phyloP scores from a whole-genome alignment of 768 basidiomycete species.

The Hemileccinum impolitum region DNA sequence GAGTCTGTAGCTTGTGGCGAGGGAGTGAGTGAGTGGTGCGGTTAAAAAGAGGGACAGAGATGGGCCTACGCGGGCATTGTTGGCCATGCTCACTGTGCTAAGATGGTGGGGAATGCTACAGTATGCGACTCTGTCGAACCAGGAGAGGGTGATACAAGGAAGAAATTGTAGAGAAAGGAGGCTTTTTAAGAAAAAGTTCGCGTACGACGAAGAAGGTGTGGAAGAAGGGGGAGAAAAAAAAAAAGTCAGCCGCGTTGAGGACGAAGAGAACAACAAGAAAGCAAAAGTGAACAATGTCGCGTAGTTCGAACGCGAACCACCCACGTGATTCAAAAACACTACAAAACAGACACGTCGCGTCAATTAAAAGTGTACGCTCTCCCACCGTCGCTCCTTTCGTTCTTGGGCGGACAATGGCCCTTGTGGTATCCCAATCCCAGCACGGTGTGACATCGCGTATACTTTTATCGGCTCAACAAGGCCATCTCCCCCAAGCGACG shows the following conservation, averaged over 20 bases:
- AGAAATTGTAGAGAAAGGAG: conserved; percentile 32
- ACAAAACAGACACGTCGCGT: conserved; percentile 34
- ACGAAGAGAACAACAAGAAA: conserved; percentile 22
- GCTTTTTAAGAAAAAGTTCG: conserved; percentile 23
- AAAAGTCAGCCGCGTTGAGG: conserved; percentile 36
- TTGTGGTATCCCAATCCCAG: conserved; percentile 47
- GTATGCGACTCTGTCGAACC: conserved; percentile 17
- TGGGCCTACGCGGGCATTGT: conserved; percentile 53
- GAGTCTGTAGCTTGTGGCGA: conserved; percentile 56
- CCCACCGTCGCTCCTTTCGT: too few relatives aligned
- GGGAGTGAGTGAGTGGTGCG: conserved; percentile 4
- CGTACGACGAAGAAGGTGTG: conserved; percentile 16
- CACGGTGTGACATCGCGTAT: conserved; percentile 39
- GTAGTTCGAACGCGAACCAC: conserved; percentile 33
- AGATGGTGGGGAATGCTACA: conserved; percentile 26
- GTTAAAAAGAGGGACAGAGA: not conserved
- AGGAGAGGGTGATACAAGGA: conserved; percentile 14
- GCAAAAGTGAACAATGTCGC: conserved; percentile 24
- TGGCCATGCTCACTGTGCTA: conserved; percentile 45
- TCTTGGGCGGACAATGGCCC: too few relatives aligned
- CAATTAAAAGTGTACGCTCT: not conserved
- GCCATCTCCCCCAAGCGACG: conserved; percentile 35
- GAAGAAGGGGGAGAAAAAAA: conserved; percentile 21
- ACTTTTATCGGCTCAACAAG: conserved; percentile 59
- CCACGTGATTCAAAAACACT: conserved; percentile 38